Evolutionary conservation across 352 stramenopile genomes (phyloP), one percentile per base, ranked within the genome.

Genomic region (Phytophthora pinifolia): DNA sequence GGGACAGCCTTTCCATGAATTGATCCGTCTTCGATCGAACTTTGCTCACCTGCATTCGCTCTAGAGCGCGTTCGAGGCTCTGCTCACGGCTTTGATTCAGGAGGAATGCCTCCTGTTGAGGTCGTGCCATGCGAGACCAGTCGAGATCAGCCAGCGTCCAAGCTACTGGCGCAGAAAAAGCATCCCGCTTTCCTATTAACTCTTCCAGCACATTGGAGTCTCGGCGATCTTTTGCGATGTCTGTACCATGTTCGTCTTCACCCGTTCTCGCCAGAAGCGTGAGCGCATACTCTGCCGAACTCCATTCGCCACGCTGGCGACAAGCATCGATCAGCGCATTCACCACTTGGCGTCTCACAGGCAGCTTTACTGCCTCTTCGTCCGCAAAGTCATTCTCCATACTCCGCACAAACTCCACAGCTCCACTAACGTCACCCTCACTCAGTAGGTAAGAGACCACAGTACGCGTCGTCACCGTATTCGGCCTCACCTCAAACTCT

Each of bases 251-350:
- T 2, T 47, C 10, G 13, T 35, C 7, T 22, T 62, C 39, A 20
- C 59, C n/a, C 2, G 17, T 48, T 6, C 31, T 60, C 20, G 34
- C 34, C 9, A 45, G 22, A 27, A 71, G 38, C 10, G 38, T 46
- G 6, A 67, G 25, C 12, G 25, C 35, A 13, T 66, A 54, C 4
- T 67, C 51, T n/a, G 66, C 57, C 14, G 46, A 69, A n/a, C 59
- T 54, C 77, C 75, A 88, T 17, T 79, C 52, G 2, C 41, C 45
- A 29, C 48, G 47, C 17, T 82, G 62, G 5, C 75, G 65, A 35
- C 75, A 88, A 9, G 62, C 65, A 58, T 89, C 79, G 6, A 86
- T 33, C n/a, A 85, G 48, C 6, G 51, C 68, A 45, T 74, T 78
- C 13, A 72, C 48, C 14, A 76, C 67, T 36, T 62, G 43, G 9